Conservation (phyloP, 345 rosid genomes). For the Carallia brachiata region DNA sequence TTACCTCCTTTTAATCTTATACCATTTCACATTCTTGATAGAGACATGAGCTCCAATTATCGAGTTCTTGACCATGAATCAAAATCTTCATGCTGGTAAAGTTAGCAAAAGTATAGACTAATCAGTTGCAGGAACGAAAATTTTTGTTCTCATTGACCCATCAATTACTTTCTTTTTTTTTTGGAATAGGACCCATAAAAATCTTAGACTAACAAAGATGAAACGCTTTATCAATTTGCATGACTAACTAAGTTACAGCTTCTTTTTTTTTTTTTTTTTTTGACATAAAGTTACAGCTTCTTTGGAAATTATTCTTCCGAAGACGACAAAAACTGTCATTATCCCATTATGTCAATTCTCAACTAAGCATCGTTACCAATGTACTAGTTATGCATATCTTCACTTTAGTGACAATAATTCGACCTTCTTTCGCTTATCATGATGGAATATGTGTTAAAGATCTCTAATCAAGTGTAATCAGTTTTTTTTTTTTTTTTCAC, state of each 20-base stretch:
- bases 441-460: constrained; percentile 31
- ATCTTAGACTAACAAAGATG: too few relatives aligned
- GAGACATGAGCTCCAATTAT: background rate
- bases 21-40: background rate
- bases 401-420: constrained; percentile 13
- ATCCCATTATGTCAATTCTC: constrained; percentile 16
- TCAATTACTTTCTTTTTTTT: too few relatives aligned
- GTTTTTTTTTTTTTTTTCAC: too few relatives aligned
- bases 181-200: too few relatives aligned
- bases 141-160: background rate
- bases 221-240: background rate
- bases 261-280: too few relatives aligned
- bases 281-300: too few relatives aligned
- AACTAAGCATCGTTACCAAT: background rate
- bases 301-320: background rate
- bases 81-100: constrained; percentile 4
- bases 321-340: constrained; percentile 12
- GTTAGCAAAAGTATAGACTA: background rate
- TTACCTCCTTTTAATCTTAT: background rate
- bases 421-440: constrained; percentile 22
- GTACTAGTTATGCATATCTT: too few relatives aligned
- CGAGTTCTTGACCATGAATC: background rate
- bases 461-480: constrained; percentile 12
- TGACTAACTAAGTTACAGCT: background rate
- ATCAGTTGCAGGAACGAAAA: too few relatives aligned